Percentiles rank a stretch among this genome's conserved stretches.
These are phyloP conservation scores for Fusarium pininemorale DNA, from an alignment of 2,329 filamentous ascomycete species.

Conservation along the genomic window DNA sequence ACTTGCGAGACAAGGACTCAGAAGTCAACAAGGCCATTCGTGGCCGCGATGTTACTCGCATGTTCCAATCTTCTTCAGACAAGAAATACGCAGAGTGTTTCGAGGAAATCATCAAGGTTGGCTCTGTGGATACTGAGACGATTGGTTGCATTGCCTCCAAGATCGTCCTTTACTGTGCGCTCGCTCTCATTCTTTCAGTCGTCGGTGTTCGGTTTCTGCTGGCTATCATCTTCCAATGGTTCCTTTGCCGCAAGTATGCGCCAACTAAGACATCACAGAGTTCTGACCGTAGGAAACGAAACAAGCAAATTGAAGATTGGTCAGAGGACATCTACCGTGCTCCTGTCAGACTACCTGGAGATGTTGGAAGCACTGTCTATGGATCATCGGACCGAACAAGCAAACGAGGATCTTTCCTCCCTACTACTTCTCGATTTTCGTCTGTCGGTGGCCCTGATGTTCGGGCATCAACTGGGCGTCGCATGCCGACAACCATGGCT, in stretches of 20 bases:
- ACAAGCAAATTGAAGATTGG: constrained; percentile 97
- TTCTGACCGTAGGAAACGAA: constrained; percentile 82
- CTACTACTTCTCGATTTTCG: constrained; percentile 93
- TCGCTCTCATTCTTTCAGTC: constrained; percentile 91
- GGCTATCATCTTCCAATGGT: constrained; percentile 95
- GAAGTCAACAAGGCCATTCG: constrained; percentile 70
- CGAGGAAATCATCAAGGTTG: constrained; percentile 93
- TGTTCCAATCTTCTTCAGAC: constrained; percentile 81
- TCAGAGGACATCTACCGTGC: constrained; percentile 96
- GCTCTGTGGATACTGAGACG: constrained; percentile 93
- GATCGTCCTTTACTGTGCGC: constrained; percentile 92
- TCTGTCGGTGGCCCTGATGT: constrained; percentile 82
- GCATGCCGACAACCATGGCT: constrained; percentile 89
- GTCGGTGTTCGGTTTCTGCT: constrained; percentile 88
- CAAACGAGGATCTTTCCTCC: constrained; percentile 89
- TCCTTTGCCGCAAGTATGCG: constrained; percentile 85
- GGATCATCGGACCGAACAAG: constrained; percentile 71
- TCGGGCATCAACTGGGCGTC: constrained; percentile 58
- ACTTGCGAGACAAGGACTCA: constrained; percentile 75
- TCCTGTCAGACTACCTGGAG: constrained; percentile 80
- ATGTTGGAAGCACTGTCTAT: constrained; percentile 72
- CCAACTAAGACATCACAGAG: constrained; percentile 86
- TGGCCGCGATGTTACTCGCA: constrained; percentile 88
- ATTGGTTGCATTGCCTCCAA: constrained; percentile 98
- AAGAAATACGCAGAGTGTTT: constrained; percentile 88